Evolutionary conservation across 305 asterid genomes (phyloP), one percentile per base, ranked within the genome.

Genomic region (Fraxinus latifolia): DNA sequence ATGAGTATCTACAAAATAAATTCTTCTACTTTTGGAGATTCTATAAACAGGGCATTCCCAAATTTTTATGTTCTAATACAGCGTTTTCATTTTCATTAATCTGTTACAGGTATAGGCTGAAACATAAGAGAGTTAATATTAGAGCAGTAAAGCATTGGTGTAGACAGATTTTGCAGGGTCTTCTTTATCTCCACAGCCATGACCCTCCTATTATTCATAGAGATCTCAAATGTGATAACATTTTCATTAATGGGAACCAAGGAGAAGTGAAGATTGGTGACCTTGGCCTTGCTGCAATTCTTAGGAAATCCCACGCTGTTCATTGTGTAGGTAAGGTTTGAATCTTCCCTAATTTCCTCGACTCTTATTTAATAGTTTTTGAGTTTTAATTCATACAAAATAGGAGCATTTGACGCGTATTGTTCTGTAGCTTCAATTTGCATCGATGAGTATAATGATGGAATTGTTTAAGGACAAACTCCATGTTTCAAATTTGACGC

Each of bases 111-210:
- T 94, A 90, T 83, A 87, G 98, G 93, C 84, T 91, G 88, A 94
- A 86, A 79, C 98, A 94, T 71, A 92, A 88, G 93, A 92, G 88
- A 87, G 92, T 89, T 77, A 94, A 91, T 79, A 91, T 94, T 65
- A 87, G 96, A 84, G 98, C 98, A 58, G 90, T 94, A 81, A 94
- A 94, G 81, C 93, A 90, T 74, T 94, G 98, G 98, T 94, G 98
- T 83, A 88, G 94, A 82, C 98, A 94, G 87, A 94, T 94, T 75
- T 76, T 92, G 86, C 91, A 88, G 76, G 98, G 97, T 60, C 96
- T 94, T 71, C 91, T 88, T 73, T 94, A 92, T 77, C 96, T 94
- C 84, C 98, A 92, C 53, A 90, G 93, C 90, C 93, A 88, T 33
- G 90, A 89, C 78, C 98, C 94, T 76, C 98, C 98, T 27, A 90